Base-by-base conservation (phyloP, 352 stramenopile genomes). In the Peronospora destructor region DNA sequence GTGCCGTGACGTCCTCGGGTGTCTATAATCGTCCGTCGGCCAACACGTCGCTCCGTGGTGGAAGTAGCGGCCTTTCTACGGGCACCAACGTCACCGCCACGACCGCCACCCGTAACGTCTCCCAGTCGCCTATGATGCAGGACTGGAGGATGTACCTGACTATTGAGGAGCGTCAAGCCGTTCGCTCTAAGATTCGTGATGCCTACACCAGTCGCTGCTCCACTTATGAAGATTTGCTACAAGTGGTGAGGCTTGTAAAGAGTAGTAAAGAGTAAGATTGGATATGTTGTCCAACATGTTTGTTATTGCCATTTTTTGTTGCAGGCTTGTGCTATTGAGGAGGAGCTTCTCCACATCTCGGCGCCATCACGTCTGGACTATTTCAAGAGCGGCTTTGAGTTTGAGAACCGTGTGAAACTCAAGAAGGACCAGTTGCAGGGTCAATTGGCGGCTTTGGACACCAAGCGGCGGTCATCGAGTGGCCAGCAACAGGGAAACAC, bases 321-420 rank as follows among this genome's bases (percentile, higher is more conserved):
- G 3, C 56, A 94, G 83, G 83, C 80, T 14, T 91, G 74, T 41
- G 84, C 84, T 28, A 94, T 94, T 61, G 82, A 94, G 58, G 84
- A 94, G 41, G 84, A 94, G 49, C 59, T 94, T 57, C 62, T 94
- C 45, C 84, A 94, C 53, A 94, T 94, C 45, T 89, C 84, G 44
- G 81, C 84, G 25, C 84, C 81, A 50, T 93, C 81, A 49, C 76
- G 84, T 51, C 66, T 94, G 6, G 84, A 94, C 51, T 94, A 94
- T 70, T 94, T 94, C 45, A 94, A 94, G 68, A 91, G 82, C 63
- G 84, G 84, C 55, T 92, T 91, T 55, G 82, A 93, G 68, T 94
- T 94, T 55, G 81, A 94, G 59, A 91, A 91, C 57, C 84, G 81
- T 49, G 84, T 94, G 30, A 91, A 91, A 56, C 66, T 93, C 42